A percentile compares a stretch with the other conserved stretches of the same genome.
phyloP scores from a whole-genome alignment of 768 basidiomycete genomes.

The Gloeophyllum trabeum region DNA sequence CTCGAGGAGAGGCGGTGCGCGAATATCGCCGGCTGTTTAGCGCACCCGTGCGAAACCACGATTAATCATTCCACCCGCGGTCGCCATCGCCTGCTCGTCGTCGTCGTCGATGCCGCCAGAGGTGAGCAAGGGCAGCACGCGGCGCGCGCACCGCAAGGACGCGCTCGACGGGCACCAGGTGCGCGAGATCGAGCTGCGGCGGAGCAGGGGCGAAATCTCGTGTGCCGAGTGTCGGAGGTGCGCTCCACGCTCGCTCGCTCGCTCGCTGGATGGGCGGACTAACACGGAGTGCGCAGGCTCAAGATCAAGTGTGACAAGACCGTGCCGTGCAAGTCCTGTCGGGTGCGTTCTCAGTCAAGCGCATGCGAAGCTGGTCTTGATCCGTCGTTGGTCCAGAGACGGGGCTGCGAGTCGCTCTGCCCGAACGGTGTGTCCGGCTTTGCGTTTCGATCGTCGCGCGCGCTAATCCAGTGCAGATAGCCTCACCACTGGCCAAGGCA shows the following conservation, averaged over 20 bases:
- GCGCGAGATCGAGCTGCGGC: constrained; percentile 63
- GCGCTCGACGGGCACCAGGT: constrained; percentile 40
- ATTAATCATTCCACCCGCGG: too few species aligned
- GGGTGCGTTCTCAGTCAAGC: constrained; percentile 34
- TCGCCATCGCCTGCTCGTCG: too few species aligned
- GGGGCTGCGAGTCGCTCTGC: constrained; percentile 61
- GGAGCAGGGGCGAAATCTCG: constrained; percentile 64
- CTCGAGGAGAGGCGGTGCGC: too few species aligned
- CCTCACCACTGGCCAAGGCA: constrained; percentile 71
- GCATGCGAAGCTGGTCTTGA: too few species aligned
- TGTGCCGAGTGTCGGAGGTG: constrained; percentile 73
- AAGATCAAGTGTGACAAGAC: constrained; percentile 81
- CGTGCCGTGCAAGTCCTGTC: constrained; percentile 70
- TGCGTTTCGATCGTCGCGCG: constrained; percentile 7
- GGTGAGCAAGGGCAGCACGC: constrained; percentile 32
- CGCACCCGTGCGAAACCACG: too few species aligned
- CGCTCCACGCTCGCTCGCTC: constrained; percentile 25
- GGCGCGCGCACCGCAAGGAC: constrained; percentile 37
- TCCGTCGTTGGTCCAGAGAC: constrained; percentile 26
- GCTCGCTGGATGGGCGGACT: too few species aligned
- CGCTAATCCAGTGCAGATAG: constrained; percentile 31
- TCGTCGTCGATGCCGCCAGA: constrained; percentile 53
- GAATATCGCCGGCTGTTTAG: too few species aligned
- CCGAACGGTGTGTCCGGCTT: constrained; percentile 52
- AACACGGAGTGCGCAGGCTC: constrained; percentile 24